Percentiles rank a stretch among this genome's conserved stretches.
Conservation (phyloP, 2,329 filamentous ascomycete genomes). For the Alternaria alternata region DNA sequence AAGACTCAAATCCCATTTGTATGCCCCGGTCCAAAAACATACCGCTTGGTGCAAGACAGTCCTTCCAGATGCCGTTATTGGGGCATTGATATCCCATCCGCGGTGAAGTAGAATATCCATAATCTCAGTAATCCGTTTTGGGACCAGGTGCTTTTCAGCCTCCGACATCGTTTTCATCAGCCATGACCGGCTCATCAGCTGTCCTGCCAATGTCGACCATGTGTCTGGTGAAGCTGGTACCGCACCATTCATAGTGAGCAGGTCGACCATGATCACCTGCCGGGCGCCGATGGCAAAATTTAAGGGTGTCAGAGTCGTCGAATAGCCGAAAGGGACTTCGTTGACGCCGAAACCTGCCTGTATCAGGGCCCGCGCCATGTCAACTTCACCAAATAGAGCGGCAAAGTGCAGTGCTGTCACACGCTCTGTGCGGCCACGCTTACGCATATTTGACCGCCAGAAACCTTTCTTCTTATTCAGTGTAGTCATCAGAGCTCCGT, state of each 20-base stretch:
- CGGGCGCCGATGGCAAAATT: conserved; percentile 35
- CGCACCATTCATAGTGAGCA: conserved; percentile 27
- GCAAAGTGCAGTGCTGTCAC: conserved; percentile 37
- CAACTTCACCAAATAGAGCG: conserved; percentile 35
- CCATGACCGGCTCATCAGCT: conserved; percentile 34
- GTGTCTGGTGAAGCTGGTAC: conserved; percentile 27
- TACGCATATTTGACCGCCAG: conserved; percentile 33
- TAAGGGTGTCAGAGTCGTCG: conserved; percentile 27
- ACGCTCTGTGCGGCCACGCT: conserved; percentile 27
- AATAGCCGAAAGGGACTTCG: conserved; percentile 34
- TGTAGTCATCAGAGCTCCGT: conserved; percentile 18
- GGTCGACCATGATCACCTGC: conserved; percentile 33
- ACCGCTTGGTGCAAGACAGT: conserved; percentile 36
- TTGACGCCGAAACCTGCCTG: conserved; percentile 29
- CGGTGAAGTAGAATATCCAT: conserved; percentile 25
- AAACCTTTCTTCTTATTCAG: conserved; percentile 29
- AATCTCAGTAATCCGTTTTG: conserved; percentile 23
- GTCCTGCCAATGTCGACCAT: conserved; percentile 31
- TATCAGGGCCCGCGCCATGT: conserved; percentile 32
- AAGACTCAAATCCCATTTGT: conserved; percentile 30
- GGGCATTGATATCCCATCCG: conserved; percentile 30
- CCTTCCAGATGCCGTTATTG: conserved; percentile 17
- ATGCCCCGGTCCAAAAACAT: conserved; percentile 33
- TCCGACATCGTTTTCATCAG: conserved; percentile 33
- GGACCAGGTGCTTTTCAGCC: conserved; percentile 22